Evolutionary conservation across 768 basidiomycete genomes (phyloP), one percentile per base, ranked within the genome.

Genomic region (Suillus decipiens): DNA sequence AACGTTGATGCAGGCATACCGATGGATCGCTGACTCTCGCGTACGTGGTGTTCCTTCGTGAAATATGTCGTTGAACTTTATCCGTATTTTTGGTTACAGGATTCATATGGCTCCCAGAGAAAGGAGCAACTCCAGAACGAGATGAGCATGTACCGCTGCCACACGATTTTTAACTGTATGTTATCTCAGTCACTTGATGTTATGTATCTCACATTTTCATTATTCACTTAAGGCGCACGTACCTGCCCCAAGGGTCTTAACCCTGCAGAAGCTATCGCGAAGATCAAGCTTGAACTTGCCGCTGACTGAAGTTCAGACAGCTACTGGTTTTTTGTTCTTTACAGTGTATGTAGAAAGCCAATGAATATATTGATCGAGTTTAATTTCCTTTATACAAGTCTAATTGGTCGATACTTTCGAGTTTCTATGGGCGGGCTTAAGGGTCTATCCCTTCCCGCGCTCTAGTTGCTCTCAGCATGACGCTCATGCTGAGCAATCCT

Each of bases 211-310:
- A 51, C 5, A 10, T 8, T 33, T 53, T 51, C 10, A 53, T 53
- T 6, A 5, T 19, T 53, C 17, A 19, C 17, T 33, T 10, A 15
- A 89, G 91, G 93, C 76, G 86, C 95, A 57, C 89, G 92, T 62
- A 97, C 96, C n/a, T 98, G 95, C 79, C 95, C 95, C 61, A 97
- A 97, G 85, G 95, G 95, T 61, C 85, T 96, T 67, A 96, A 96
- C 80, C 95, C 94, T 4, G 95, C 93, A 3, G 84, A 84, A 60
- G 95, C 95, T 15, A 96, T 98, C 72, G 91, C 93, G 19, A 89
- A 91, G 81, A 93, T 98, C 80, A 96, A 96, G 82, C 82, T 95
- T 56, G 92, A 95, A 81, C 86, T 93, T 45, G 90, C 47, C 14
- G 47, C 47, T 28, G 47, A 48, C 10, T 45, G 22, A 22, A 45